Evolutionary conservation across 805 yeast genomes (phyloP), one percentile per base, ranked within the genome.

Genomic region (Saccharomycopsis fermentans): DNA sequence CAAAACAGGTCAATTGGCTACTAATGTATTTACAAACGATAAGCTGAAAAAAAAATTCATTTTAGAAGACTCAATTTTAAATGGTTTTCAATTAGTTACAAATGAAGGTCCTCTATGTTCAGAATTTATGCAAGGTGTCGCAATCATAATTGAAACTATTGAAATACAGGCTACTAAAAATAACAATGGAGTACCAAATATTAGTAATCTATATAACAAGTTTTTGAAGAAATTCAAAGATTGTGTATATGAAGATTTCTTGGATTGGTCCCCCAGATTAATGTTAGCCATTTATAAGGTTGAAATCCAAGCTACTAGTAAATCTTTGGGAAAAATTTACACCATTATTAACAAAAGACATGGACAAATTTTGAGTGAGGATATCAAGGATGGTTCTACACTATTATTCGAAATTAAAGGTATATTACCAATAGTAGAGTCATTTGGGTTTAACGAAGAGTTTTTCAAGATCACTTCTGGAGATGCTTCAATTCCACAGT

Each of bases 391-490:
- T 69, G 99, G 99, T 9, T 43, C 50, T 19, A 94, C 99, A 0
- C 97, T 98, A 21, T 90, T 92, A 66, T 94, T 94, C 76, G 87
- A 87, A 32, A 82, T 94, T 58, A 82, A 79, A 19, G 96, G 98
- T 0, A 74, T 82, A 57, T 76, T 94, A 26, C 99, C 99, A 0
- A 97, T 94, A 26, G 86, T 88, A 8, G 97, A 92, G 69, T 96
- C 97, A 1, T 91, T 94, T 74, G 99, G 99, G 1, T 90, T 94
- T 66, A 83, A 96, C 57, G 98, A 92, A 66, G 98, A 95, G 64
- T 88, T 94, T 51, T 77, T 98, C 59, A 94, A 90, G 72, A 81
- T 81, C 64, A 92, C 99, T 0, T 88, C 96, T 1, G 99, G 99
- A 59, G 50, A 43, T 43, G 96, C 97, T 2, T 99, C 99, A 1